Base-by-base conservation (phyloP, 2,329 filamentous ascomycete genomes). In the Simplicillium sp. region DNA sequence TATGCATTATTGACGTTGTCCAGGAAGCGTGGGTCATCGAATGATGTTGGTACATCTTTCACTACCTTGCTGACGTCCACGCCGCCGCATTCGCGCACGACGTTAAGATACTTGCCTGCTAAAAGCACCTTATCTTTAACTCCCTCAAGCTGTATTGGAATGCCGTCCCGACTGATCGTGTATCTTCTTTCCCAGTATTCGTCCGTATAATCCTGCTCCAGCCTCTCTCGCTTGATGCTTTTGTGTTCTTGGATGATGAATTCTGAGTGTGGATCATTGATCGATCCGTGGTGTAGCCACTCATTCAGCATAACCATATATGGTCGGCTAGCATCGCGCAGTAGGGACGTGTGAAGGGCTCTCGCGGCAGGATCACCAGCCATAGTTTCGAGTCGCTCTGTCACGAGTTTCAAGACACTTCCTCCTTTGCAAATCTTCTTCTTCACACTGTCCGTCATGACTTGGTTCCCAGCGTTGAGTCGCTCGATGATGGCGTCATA, bases 271-370 rank as follows among this genome's bases (percentile, higher is more conserved):
- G 89, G 87, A 58, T 98, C 92, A 54, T 84, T 87, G 60, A 98
- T 97, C 37, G 84, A 87, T 32, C 92, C 92, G 55, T 94, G 90
- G 56, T 98, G 92, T 13, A 98, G 69, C 92, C 92, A 98, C 59
- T 97, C 90, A 54, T 98, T 98, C 45, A 98, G 68, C 92, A 98
- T 98, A 34, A 77, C 75, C 89, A 97, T 96, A 58, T 98, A 98
- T 0, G 92, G 92, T 41, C 84, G 78, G 54, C 89, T 96, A 1
- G 90, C 84, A 60, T 97, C 90, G 42, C 87, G 76, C 34, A 98
- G 63, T 20, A 98, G 65, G 3, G 82, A 83, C 11, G 87, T 92
- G 11, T 98, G 71, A 15, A 98, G 65, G 17, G 81, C 77, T 47
- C 87, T 78, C 15, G 92, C 89, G 1, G 87, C 84, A 4, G 92